A percentile compares a stretch with the other conserved stretches of the same genome.
Conservation (phyloP, 352 stramenopile species). For the Halophytophthora polymorphica region DNA sequence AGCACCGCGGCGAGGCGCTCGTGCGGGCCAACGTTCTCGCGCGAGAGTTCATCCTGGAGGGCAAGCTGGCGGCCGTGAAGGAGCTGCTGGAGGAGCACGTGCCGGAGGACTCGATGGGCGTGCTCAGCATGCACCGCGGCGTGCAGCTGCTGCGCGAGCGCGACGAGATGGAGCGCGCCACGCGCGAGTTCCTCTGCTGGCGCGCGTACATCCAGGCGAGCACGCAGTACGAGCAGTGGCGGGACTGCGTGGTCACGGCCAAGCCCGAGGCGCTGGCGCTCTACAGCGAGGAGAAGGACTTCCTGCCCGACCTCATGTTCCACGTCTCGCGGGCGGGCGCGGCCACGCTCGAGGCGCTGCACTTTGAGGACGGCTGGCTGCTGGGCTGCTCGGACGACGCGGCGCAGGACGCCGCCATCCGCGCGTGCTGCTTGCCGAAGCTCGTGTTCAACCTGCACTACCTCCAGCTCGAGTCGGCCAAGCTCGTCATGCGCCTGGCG, state of each 20-base stretch:
- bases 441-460: slow-evolving; percentile 76
- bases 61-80: slow-evolving; percentile 61
- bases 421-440: slow-evolving; percentile 56
- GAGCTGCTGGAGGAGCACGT: slow-evolving; percentile 56
- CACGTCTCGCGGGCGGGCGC: slow-evolving; percentile 52
- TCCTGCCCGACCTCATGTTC: slow-evolving; percentile 73
- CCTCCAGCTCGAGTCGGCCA: slow-evolving; percentile 74
- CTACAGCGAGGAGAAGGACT: slow-evolving; percentile 80
- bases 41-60: slow-evolving; percentile 68
- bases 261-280: slow-evolving; percentile 24
- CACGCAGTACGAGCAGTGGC: slow-evolving; percentile 70
- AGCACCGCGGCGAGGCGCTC: slow-evolving; percentile 65
- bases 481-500: slow-evolving; percentile 62
- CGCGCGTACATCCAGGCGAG: slow-evolving; percentile 63
- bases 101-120: slow-evolving; percentile 64
- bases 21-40: slow-evolving; percentile 54
- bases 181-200: slow-evolving; percentile 74
- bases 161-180: slow-evolving; percentile 46
- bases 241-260: slow-evolving; percentile 43
- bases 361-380: slow-evolving; percentile 83
- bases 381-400: slow-evolving; percentile 41
- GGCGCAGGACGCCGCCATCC: slow-evolving; percentile 40
- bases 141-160: slow-evolving; percentile 37
- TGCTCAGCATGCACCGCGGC: slow-evolving; percentile 54
- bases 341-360: slow-evolving; percentile 61